Conservation (phyloP, 2,329 filamentous ascomycete species). For the Sporothrix pseudoabietina region DNA sequence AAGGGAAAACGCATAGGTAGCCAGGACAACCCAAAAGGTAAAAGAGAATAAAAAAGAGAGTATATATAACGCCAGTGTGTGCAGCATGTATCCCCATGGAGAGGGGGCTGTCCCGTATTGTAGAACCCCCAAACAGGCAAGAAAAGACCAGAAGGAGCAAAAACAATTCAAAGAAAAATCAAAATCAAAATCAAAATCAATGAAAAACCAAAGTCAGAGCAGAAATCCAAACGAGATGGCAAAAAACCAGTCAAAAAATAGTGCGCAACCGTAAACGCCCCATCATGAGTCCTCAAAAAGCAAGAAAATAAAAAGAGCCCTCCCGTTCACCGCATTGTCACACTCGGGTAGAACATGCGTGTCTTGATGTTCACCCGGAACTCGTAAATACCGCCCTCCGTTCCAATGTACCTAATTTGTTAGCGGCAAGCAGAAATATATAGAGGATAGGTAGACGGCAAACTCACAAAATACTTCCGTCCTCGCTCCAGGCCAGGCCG, state of each 20-base stretch:
- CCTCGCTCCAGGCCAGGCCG: conserved; percentile 63
- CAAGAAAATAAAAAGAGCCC: not conserved
- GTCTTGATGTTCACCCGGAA: conserved; percentile 65
- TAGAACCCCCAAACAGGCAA: not conserved
- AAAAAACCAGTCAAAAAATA: not conserved
- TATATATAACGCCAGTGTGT: conserved; percentile 7
- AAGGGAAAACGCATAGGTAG: not conserved
- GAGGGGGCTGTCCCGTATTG: conserved; percentile 7
- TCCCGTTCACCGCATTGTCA: conserved; percentile 52
- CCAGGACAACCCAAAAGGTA: not conserved
- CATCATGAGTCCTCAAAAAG: not conserved
- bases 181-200: not conserved
- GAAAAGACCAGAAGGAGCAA: not conserved
- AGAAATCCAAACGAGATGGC: not conserved
- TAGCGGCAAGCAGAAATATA: conserved; percentile 31
- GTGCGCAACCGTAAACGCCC: not conserved
- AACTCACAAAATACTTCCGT: conserved; percentile 61
- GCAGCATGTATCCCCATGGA: not conserved
- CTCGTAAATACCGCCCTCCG: conserved; percentile 76
- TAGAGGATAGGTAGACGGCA: not conserved
- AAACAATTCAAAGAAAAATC: not conserved
- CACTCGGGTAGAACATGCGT: conserved; percentile 61
- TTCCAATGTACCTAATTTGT: conserved; percentile 58
- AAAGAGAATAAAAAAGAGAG: not conserved
- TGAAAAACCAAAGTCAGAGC: not conserved